These are phyloP conservation scores for Blastocystis sp. DNA, from an alignment of 352 stramenopile genomes.

Conservation along the genomic window DNA sequence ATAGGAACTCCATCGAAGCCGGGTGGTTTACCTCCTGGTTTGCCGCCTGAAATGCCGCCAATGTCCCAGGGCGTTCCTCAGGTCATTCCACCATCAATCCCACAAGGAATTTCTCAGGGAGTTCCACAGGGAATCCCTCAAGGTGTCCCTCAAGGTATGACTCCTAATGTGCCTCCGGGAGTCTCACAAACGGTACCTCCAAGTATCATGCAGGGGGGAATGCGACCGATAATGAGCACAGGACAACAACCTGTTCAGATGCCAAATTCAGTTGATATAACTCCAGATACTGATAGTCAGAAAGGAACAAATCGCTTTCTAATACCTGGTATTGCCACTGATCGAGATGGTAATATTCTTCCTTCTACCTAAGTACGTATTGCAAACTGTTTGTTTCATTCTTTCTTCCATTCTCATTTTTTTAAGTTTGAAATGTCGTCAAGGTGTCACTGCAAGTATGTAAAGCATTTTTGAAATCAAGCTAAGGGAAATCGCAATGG, in stretches of 20 bases:
- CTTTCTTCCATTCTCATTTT: background rate
- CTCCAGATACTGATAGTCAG: background rate
- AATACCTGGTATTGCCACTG: constrained; percentile 13
- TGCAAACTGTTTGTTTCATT: background rate
- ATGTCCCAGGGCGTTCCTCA: background rate
- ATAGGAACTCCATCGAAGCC: background rate
- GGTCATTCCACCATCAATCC: background rate
- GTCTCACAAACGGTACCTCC: background rate
- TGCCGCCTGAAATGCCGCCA: no score
- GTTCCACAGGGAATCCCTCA: background rate
- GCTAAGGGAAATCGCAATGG: background rate
- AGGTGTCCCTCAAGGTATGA: background rate
- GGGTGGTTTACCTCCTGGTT: no score
- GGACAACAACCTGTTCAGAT: background rate
- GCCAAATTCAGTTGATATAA: background rate
- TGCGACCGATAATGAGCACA: background rate
- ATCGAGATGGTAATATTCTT: constrained; percentile 28
- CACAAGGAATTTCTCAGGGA: background rate
- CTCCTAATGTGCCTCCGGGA: background rate
- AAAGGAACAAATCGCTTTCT: background rate
- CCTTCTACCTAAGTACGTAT: background rate
- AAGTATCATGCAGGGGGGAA: background rate
- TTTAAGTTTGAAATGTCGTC: constrained; percentile 29
- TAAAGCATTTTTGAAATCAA: background rate
- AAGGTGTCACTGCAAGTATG: background rate